Percentiles rank a stretch among this genome's conserved stretches.
Conservation (phyloP, 768 basidiomycete species). For the Leccinum sublutescens region DNA sequence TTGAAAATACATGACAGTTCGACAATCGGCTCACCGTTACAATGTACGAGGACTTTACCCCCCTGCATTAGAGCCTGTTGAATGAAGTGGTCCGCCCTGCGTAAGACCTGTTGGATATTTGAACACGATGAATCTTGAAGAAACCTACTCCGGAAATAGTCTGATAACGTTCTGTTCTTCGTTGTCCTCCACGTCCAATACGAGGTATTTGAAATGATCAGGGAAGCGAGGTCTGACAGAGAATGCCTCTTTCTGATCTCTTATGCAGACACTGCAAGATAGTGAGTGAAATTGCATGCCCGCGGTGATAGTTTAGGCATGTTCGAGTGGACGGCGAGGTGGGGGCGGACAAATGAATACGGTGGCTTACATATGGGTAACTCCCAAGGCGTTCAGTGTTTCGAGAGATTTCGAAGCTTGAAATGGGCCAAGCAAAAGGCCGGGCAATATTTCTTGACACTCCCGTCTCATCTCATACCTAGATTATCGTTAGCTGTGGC, state of each 20-base stretch:
- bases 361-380: conserved; percentile 75
- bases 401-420: conserved; percentile 83
- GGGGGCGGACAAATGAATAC: neutral
- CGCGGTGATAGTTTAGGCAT: neutral
- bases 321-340: neutral
- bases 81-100: conserved; percentile 76
- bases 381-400: conserved; percentile 56
- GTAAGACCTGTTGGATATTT: conserved; percentile 1
- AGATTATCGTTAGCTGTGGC: conserved; percentile 11
- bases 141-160: conserved; percentile 75
- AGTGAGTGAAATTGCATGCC: neutral
- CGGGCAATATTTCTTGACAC: conserved; percentile 87
- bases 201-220: conserved; percentile 72
- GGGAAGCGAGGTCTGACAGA: conserved; percentile 85
- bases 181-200: conserved; percentile 85
- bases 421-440: conserved; percentile 82
- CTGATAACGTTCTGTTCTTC: conserved; percentile 95
- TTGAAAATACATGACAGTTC: neutral
- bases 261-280: conserved; percentile 71
- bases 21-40: conserved; percentile 60
- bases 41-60: conserved; percentile 84
- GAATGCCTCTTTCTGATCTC: conserved; percentile 87
- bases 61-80: conserved; percentile 54
- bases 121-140: neutral
- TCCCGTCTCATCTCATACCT: conserved; percentile 97